phyloP scores from a whole-genome alignment of 371 early-diverging fungal genomes.

The Fennellomyces sp. region DNA sequence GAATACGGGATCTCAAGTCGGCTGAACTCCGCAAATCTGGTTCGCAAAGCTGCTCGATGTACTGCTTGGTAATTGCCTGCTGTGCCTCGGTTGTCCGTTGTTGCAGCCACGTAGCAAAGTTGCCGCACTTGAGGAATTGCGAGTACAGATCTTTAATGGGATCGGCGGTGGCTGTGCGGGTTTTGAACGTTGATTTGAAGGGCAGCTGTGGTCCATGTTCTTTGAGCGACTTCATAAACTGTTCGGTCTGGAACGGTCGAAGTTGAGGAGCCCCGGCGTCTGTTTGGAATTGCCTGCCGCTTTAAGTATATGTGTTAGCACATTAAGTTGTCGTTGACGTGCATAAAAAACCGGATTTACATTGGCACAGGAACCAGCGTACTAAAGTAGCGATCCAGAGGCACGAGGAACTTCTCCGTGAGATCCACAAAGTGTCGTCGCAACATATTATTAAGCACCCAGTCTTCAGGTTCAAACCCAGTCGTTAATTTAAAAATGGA shows the following conservation, averaged over 20 bases:
- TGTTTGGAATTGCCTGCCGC: constrained; percentile 10
- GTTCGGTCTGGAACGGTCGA: constrained; percentile 55
- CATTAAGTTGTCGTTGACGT: too few relatives aligned
- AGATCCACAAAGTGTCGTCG: constrained; percentile 92
- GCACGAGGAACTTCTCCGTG: constrained; percentile 92
- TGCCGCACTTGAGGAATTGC: constrained; percentile 89
- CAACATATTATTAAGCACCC: constrained; percentile 86
- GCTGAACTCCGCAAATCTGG: constrained; percentile 35
- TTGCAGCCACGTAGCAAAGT: constrained; percentile 95
- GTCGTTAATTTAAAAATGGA: background rate
- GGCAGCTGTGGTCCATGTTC: constrained; percentile 58
- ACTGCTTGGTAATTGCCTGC: constrained; percentile 66
- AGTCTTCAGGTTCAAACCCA: constrained; percentile 34
- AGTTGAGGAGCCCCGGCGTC: constrained; percentile 37
- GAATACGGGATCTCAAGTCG: constrained; percentile 15
- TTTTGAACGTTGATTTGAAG: constrained; percentile 55
- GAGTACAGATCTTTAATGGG: constrained; percentile 75
- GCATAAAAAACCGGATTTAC: background rate
- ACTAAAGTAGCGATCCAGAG: constrained; percentile 92
- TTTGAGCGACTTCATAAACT: constrained; percentile 55
- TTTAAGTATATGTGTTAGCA: constrained; percentile 2
- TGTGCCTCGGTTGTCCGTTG: constrained; percentile 79
- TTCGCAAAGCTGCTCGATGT: constrained; percentile 59
- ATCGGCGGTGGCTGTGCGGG: constrained; percentile 46
- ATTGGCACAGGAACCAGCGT: constrained; percentile 70